Conservation (phyloP, 2,329 filamentous ascomycete genomes). For the Cephalotrichum gorgonifer region DNA sequence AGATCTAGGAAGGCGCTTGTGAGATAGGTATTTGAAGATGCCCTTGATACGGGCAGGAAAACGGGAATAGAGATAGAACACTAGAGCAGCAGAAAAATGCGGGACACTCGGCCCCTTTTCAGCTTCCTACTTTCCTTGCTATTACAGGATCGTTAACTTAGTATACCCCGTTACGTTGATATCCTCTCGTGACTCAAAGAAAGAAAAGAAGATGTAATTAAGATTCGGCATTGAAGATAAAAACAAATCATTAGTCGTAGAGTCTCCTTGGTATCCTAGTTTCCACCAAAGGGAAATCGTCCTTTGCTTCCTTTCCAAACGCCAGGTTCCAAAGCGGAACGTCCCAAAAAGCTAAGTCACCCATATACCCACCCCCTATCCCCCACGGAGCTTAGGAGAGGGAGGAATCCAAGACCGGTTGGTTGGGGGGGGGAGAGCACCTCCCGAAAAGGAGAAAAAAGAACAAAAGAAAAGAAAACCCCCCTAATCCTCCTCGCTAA, state of each 20-base stretch:
- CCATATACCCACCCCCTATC: background rate
- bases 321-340: background rate
- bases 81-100: too few relatives aligned
- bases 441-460: background rate
- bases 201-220: background rate
- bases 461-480: background rate
- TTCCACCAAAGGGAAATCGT: background rate
- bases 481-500: conserved; percentile 52
- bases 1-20: too few relatives aligned
- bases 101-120: too few relatives aligned
- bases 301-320: background rate
- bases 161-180: too few relatives aligned
- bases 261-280: background rate
- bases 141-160: too few relatives aligned
- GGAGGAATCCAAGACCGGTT: background rate
- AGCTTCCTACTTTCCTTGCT: too few relatives aligned
- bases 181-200: too few relatives aligned
- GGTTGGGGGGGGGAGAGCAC: too few relatives aligned
- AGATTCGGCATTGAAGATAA: too few relatives aligned
- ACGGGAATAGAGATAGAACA: too few relatives aligned
- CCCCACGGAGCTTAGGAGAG: background rate
- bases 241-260: background rate
- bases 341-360: background rate
- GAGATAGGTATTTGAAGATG: too few relatives aligned
- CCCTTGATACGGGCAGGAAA: too few relatives aligned